Evolutionary conservation across 768 basidiomycete species (phyloP), one percentile per base, ranked within the genome.

Genomic region (Suillus ampliporus): DNA sequence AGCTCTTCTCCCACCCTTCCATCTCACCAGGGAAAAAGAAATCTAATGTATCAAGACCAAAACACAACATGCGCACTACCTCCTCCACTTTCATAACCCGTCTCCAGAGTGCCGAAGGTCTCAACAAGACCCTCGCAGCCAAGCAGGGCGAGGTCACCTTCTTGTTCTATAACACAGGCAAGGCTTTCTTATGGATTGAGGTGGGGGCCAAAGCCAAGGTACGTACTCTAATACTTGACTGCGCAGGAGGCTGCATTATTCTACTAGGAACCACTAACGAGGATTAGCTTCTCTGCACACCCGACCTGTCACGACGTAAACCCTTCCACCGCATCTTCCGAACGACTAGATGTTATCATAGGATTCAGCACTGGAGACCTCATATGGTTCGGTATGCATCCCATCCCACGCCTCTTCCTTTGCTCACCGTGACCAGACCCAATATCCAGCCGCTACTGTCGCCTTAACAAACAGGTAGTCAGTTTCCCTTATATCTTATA

Each of bases 321-420:
- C 67, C 74, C 81, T 6, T 75, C 85, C 2, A 97, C 96, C 2
- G 87, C 92, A 8, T 89, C 88, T 4, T 78, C 89, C 13, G 89
- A 94, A 46, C 86, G 88, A 48, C 77, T 98, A 38, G 96, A 98
- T 69, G 82, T 97, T 7, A 84, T 98, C 62, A 90, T 98, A 69
- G 97, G 97, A 6, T 98, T 97, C 72, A 84, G 81, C 64, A 92
- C 95, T 0, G 97, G 97, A n/a, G 97, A 99, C 78, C 80, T 99
- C 41, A 78, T 99, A 54, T 99, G 97, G 97, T 82, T 99, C 60
- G 96, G 96, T 92, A 65, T 66, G 84, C 15, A 43, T 53, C 14
- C 28, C 54, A 54, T 74, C 47, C n/a, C 56, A 31, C 48, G 38
- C 51, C 26, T 62, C 9, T 60, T 34, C 50, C 43, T 17, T 68